These are phyloP conservation scores for Boletus patriciae DNA, from an alignment of 768 basidiomycete species.

Conservation along the genomic window DNA sequence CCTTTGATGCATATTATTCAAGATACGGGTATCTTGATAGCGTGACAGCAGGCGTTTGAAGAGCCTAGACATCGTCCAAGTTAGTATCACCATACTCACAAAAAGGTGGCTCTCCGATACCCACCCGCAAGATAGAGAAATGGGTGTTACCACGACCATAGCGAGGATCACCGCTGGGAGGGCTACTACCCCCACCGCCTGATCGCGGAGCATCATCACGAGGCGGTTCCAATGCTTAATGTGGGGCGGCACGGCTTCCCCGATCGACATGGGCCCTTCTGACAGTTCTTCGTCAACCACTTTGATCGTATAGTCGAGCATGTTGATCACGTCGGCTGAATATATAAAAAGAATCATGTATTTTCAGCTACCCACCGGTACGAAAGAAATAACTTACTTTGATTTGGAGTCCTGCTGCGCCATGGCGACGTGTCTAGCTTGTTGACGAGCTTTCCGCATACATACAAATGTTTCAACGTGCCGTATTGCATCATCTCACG, in stretches of 20 bases:
- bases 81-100: not conserved
- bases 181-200: not conserved
- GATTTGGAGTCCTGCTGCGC: slow-evolving; percentile 20
- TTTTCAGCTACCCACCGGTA: not conserved
- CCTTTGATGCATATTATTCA: not conserved
- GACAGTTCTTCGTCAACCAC: slow-evolving; percentile 17
- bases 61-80: not conserved
- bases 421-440: slow-evolving; percentile 16
- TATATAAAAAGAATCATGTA: too few species aligned
- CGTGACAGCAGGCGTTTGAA: not conserved
- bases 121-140: slow-evolving; percentile 12
- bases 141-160: slow-evolving; percentile 4
- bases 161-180: slow-evolving; percentile 18
- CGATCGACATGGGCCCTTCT: slow-evolving; percentile 18
- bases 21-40: slow-evolving; percentile 1
- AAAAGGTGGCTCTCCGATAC: not conserved
- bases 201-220: slow-evolving; percentile 1
- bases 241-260: slow-evolving; percentile 19
- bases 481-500: slow-evolving; percentile 9
- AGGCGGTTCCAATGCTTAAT: slow-evolving; percentile 23
- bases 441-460: slow-evolving; percentile 15
- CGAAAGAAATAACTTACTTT: slow-evolving; percentile 3
- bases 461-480: slow-evolving; percentile 18
- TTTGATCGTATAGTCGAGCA: slow-evolving; percentile 22
- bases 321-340: slow-evolving; percentile 15